A percentile compares a stretch with the other conserved stretches of the same genome.
phyloP scores from a whole-genome alignment of 768 basidiomycete species.

The Leccinum uliginosum region DNA sequence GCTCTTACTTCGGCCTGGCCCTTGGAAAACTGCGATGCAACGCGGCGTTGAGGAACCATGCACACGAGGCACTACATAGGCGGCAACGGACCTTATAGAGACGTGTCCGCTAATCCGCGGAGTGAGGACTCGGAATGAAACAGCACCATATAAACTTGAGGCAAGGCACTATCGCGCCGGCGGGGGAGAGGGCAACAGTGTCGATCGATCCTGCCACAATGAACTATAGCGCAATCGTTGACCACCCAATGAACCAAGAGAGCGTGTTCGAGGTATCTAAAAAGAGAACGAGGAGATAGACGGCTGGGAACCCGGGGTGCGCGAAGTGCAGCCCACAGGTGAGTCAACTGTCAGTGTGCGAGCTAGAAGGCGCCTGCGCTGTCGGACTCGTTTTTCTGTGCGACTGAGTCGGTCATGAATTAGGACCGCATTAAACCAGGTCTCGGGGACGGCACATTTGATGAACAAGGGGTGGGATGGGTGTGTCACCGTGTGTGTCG shows the following conservation, averaged over 20 bases:
- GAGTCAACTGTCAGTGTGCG: background rate
- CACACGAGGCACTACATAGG: background rate
- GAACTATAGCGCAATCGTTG: conserved; percentile 21
- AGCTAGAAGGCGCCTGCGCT: background rate
- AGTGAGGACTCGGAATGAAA: conserved; percentile 43
- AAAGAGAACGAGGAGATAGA: background rate
- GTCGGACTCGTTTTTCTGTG: too few relatives aligned
- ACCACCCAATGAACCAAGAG: conserved; percentile 23
- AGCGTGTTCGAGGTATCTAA: conserved; percentile 16
- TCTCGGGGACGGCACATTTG: too few relatives aligned
- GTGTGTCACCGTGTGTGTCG: too few relatives aligned
- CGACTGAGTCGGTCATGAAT: background rate
- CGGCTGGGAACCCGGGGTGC: too few relatives aligned
- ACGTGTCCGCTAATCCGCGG: conserved; percentile 39
- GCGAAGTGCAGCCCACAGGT: too few relatives aligned
- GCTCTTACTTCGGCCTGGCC: conserved; percentile 63
- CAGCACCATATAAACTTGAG: conserved; percentile 48
- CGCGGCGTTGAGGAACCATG: background rate
- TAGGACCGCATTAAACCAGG: background rate
- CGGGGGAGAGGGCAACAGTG: conserved; percentile 17
- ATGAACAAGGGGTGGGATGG: too few relatives aligned
- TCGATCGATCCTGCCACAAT: conserved; percentile 23
- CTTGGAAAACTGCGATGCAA: conserved; percentile 47
- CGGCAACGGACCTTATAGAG: conserved; percentile 36
- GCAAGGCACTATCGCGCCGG: conserved; percentile 32